Evolutionary conservation across 1,139 yeast genomes (phyloP), one percentile per base, ranked within the genome.

Genomic region (Meyerozyma sp.): DNA sequence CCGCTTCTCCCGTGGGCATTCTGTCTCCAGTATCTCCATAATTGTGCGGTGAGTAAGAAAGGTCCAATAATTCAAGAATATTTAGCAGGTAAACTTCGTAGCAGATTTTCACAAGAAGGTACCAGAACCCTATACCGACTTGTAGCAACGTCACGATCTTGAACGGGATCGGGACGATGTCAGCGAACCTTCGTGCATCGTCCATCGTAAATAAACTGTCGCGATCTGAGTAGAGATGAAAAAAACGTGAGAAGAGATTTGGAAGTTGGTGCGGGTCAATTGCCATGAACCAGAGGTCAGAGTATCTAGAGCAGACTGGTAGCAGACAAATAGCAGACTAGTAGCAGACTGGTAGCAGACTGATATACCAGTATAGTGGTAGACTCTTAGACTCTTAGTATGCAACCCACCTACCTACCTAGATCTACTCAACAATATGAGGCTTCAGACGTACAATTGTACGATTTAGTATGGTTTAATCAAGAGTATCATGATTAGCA

Each of bases 401-500:
- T 16, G 18, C 18, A 16, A 16, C 18, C 18, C 18, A 16, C 18
- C 18, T 3, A 16, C 18, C 18, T 3, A 16, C 18, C 18, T 16
- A 21, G 23, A 21, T 21, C 23, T 21, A 21, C 23, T 6, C 26
- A 25, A 13, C 29, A 27, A 25, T 16, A 10, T 23, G 9, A 48
- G 57, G 65, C 68, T 62, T 64, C 69, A 63, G 68, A 56, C 68
- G 65, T 61, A 55, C 58, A 52, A 40, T 42, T 39, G 52, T 62
- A 58, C 68, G 69, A 59, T 62, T 62, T 46, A 48, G 49, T 55
- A 62, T 50, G 62, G 56, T 68, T 57, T 70, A 71, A 71, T 70
- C 77, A 71, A 47, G 56, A 60, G 65, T 61, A 45, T 56, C 77
- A 72, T 71, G 76, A 70, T 71, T 72, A 71, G 77, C 77, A 72